phyloP scores from a whole-genome alignment of 192 early-diverging fungal species.

The Coemansia sp. region DNA sequence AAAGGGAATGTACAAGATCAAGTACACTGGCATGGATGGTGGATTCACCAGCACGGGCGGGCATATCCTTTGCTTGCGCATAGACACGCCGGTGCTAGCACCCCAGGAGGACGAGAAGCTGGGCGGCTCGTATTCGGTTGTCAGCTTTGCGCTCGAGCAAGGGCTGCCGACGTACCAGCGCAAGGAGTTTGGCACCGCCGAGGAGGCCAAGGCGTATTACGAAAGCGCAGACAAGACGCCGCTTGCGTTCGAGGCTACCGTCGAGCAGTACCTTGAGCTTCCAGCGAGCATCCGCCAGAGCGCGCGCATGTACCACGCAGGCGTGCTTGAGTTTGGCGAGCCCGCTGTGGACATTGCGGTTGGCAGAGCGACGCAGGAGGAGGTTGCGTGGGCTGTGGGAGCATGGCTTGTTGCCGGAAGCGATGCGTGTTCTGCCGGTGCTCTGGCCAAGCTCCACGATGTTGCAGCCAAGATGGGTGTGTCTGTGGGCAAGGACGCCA shows the following conservation, averaged over 20 bases:
- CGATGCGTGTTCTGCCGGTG: background rate
- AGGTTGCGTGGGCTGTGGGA: slow-evolving; percentile 41
- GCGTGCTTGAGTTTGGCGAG: slow-evolving; percentile 20
- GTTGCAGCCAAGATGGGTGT: slow-evolving; percentile 35
- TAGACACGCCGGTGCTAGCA: slow-evolving; percentile 16
- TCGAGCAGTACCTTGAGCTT: slow-evolving; percentile 30
- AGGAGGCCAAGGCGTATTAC: slow-evolving; percentile 23
- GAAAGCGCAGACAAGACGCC: slow-evolving; percentile 16
- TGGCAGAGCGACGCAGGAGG: slow-evolving; percentile 24
- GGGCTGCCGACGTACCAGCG: slow-evolving; percentile 1
- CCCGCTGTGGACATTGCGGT: slow-evolving; percentile 17
- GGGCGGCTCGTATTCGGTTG: slow-evolving; percentile 4
- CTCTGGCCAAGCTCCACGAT: slow-evolving; percentile 17
- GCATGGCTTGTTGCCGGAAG: slow-evolving; percentile 17
- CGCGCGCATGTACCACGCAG: slow-evolving; percentile 27
- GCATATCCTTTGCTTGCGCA: slow-evolving; percentile 39
- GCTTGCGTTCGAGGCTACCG: slow-evolving; percentile 29
- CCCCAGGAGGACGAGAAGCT: background rate
- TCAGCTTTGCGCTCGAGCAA: slow-evolving; percentile 2
- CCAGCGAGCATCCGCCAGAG: slow-evolving; percentile 19
- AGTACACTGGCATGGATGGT: slow-evolving; percentile 6
- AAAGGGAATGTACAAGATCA: slow-evolving; percentile 34
- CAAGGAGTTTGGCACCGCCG: slow-evolving; percentile 1
- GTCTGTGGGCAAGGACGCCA: background rate
- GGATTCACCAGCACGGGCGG: slow-evolving; percentile 47